A percentile compares a stretch with the other conserved stretches of the same genome.
These are phyloP conservation scores for Melastoma malabathricum DNA, from an alignment of 345 rosid genomes.

Conservation along the genomic window DNA sequence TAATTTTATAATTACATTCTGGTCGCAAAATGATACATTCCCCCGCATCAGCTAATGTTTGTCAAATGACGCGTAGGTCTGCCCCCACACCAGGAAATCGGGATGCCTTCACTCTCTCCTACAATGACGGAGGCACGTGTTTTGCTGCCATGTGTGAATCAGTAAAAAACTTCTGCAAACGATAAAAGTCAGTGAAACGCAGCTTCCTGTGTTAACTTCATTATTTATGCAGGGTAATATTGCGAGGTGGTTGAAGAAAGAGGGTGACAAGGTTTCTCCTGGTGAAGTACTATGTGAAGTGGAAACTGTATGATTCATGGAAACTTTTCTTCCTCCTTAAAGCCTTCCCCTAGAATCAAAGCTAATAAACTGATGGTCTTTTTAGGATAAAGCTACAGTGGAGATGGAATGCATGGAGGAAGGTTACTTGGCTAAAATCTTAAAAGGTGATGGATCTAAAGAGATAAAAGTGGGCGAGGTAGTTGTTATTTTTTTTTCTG, in stretches of 20 bases:
- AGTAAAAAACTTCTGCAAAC: too few relatives aligned
- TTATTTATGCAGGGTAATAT: conserved; percentile 64
- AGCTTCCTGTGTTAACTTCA: too few relatives aligned
- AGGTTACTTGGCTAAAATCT: conserved; percentile 87
- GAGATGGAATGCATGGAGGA: conserved; percentile 99
- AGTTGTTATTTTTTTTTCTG: conserved; percentile 8
- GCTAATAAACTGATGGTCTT: conserved; percentile 7
- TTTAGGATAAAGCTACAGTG: conserved; percentile 88
- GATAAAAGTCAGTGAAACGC: too few relatives aligned
- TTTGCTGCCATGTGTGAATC: background rate
- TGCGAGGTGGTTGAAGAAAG: conserved; percentile 95
- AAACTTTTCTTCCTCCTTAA: background rate
- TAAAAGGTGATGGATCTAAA: conserved; percentile 77
- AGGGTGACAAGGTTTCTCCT: conserved; percentile 73
- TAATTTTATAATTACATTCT: background rate
- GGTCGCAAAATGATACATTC: background rate
- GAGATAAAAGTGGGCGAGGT: conserved; percentile 97
- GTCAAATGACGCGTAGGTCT: conserved; percentile 44
- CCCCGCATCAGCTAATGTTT: background rate
- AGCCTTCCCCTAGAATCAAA: conserved; percentile 5
- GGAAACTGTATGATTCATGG: conserved; percentile 61
- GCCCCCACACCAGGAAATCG: conserved; percentile 92
- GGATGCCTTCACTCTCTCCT: conserved; percentile 99
- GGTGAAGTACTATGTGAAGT: conserved; percentile 99
- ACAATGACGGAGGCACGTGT: conserved; percentile 84